These are phyloP conservation scores for Leccinellum albellum DNA, from an alignment of 768 basidiomycete species.

Conservation along the genomic window DNA sequence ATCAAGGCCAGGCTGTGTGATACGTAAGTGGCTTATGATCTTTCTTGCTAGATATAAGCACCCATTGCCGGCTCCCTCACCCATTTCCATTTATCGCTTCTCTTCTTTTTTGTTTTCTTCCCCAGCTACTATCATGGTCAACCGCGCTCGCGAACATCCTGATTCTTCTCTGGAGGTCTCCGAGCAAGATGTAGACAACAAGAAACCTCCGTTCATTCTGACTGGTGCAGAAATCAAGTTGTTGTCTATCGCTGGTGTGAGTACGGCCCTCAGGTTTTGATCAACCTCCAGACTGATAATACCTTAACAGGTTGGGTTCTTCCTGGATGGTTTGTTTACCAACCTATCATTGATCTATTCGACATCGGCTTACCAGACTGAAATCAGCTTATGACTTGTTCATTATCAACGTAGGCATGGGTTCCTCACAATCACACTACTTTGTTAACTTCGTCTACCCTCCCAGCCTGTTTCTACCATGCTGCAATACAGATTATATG, in stretches of 20 bases:
- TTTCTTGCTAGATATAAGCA: slow-evolving; percentile 2
- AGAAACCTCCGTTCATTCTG: slow-evolving; percentile 38
- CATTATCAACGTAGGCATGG: slow-evolving; percentile 57
- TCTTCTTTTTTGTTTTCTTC: not conserved
- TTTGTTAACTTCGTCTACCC: not conserved
- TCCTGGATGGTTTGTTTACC: slow-evolving; percentile 56
- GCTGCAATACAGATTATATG: slow-evolving; percentile 63
- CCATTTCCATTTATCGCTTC: not conserved
- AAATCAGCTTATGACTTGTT: slow-evolving; percentile 65
- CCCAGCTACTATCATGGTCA: slow-evolving; percentile 10
- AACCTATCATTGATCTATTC: not conserved
- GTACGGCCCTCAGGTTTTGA: slow-evolving; percentile 14
- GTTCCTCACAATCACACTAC: not conserved
- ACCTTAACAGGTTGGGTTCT: slow-evolving; percentile 55
- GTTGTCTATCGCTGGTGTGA: slow-evolving; percentile 57
- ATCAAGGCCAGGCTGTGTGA: not conserved
- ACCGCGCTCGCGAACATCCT: not conserved
- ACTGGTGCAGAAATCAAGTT: slow-evolving; percentile 53
- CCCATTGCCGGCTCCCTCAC: not conserved
- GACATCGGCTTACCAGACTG: slow-evolving; percentile 3
- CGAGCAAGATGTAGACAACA: slow-evolving; percentile 27
- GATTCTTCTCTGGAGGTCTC: slow-evolving; percentile 23
- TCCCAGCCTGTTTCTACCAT: slow-evolving; percentile 60
- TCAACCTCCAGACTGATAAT: not conserved
- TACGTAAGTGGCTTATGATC: not conserved